Evolutionary conservation across 1,139 yeast species (phyloP).

Genomic region (Magnusiomyces ingens): DNA sequence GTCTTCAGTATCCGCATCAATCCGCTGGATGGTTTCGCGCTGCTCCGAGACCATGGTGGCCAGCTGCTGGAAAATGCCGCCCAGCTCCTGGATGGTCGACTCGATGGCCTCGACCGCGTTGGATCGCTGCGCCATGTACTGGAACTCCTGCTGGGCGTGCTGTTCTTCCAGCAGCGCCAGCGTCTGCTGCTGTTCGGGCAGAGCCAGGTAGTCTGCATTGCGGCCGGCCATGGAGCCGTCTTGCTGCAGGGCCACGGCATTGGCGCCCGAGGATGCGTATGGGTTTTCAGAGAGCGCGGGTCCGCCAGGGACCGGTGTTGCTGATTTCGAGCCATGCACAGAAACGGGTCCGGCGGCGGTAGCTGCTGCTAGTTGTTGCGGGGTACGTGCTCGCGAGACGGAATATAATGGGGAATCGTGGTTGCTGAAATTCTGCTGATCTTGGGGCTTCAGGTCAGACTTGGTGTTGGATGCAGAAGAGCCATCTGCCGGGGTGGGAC

Average conservation of each 20-base stretch:
- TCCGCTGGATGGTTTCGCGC: constrained; percentile 91
- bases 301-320: constrained; percentile 8
- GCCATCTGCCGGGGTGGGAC: constrained; percentile 25
- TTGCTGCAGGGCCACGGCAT: constrained; percentile 28
- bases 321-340: constrained; percentile 2
- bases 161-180: constrained; percentile 57
- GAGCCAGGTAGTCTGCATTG: constrained; percentile 35
- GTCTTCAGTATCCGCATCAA: constrained; percentile 92
- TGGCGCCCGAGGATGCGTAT: constrained; percentile 24
- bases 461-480: constrained; percentile 8
- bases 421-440: constrained; percentile 1
- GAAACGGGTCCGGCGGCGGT: not conserved
- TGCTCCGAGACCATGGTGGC: constrained; percentile 98
- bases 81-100: constrained; percentile 92
- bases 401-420: constrained; percentile 15
- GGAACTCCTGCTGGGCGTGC: constrained; percentile 40
- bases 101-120: constrained; percentile 94
- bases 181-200: constrained; percentile 76
- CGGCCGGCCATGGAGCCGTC: constrained; percentile 29
- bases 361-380: no score
- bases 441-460: no score
- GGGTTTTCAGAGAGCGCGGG: constrained; percentile 31
- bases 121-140: constrained; percentile 75
- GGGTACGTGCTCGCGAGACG: constrained; percentile 10
- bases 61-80: constrained; percentile 86